Percentiles rank a stretch among this genome's conserved stretches.
phyloP scores from a whole-genome alignment of 805 yeast species.

The Zygotorulaspora chibaensis region DNA sequence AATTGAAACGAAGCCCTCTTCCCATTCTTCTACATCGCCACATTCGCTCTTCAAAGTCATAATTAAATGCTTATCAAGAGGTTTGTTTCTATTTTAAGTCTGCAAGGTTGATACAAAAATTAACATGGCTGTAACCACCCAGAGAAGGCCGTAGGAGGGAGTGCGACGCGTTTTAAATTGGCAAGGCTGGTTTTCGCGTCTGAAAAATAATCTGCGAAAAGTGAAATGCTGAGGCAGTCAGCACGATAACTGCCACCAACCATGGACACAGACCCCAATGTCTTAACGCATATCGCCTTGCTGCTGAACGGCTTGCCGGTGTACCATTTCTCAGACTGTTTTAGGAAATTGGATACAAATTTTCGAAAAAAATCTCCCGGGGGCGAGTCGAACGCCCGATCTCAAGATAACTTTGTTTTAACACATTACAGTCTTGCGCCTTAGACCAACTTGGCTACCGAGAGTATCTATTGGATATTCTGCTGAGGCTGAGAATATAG shows the following conservation, averaged over 20 bases:
- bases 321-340: not conserved
- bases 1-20: not conserved
- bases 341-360: not conserved
- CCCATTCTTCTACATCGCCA: not conserved
- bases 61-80: not conserved
- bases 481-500: too few species aligned
- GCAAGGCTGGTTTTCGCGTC: not conserved
- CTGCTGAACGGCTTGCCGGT: too few species aligned
- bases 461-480: conserved; percentile 16
- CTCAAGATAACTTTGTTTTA: conserved; percentile 33
- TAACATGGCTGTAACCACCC: not conserved
- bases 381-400: conserved; percentile 42
- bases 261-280: too few species aligned
- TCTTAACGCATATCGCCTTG: too few species aligned
- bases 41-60: too few species aligned
- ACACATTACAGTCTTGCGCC: conserved; percentile 37
- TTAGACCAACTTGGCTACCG: conserved; percentile 38
- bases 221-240: not conserved
- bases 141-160: too few species aligned
- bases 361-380: conserved; percentile 33
- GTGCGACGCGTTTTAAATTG: not conserved
- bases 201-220: not conserved
- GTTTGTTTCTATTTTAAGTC: not conserved
- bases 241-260: not conserved
- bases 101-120: not conserved